Evolutionary conservation across 2,329 filamentous ascomycete species (phyloP), one percentile per base, ranked within the genome.

Genomic region (Neocatenulostroma microsporum): DNA sequence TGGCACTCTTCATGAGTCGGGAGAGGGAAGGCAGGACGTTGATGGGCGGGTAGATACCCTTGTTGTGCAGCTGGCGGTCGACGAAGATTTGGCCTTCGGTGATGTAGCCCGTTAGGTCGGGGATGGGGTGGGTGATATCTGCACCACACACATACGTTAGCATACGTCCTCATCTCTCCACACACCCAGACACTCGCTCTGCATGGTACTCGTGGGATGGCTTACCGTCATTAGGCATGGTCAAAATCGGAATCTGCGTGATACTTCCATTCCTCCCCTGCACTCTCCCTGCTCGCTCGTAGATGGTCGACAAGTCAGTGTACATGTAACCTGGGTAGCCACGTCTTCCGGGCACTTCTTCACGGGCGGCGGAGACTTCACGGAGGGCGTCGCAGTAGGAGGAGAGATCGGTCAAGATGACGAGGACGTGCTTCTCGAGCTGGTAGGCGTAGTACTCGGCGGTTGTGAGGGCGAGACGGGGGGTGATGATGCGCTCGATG

Each of bases 321-420:
- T 98, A 98, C 91, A 98, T 98, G 76, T 98, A 98, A 84, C 91
- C 91, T 36, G 91, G 91, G 72, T 91, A 98, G 76, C 91, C 91
- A 80, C 91, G 89, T 65, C 91, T 89, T 74, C 91, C 91, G 26
- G 91, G 91, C 28, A 98, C 91, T 80, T 98, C 91, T 75, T 98
- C 91, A 70, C 91, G 80, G 36, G 91, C 91, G 37, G 91, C 89
- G 11, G 91, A 98, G 34, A 98, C 91, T 69, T 98, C 91, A 77
- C 91, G 91, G 49, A 98, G 82, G 49, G 91, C 93, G 65, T 98
- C 91, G 64, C 93, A 98, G 75, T 98, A 98, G 33, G 91, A 87
- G 2, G 91, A 91, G 53, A 98, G 70, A 75, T 98, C 91, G 37
- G 93, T 98, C 61, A 98, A 80, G 66, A 98, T 98, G 59, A 98